These are phyloP conservation scores for Sporothrix pallida DNA, from an alignment of 2,329 filamentous ascomycete genomes.

Conservation along the genomic window DNA sequence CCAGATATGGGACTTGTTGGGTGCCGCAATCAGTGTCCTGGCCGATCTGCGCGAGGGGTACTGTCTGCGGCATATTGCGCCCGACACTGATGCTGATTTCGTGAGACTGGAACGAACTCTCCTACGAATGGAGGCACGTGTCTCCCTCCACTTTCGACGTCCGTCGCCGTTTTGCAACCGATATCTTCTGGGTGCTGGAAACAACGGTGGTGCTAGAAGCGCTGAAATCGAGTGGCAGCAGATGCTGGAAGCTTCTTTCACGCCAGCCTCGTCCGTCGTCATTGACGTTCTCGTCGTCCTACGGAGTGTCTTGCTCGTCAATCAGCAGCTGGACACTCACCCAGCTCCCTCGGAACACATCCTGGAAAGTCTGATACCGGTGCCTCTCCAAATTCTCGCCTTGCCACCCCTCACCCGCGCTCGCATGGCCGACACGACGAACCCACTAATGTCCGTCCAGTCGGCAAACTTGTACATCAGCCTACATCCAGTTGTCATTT, in stretches of 20 bases:
- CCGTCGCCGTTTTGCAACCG: slow-evolving; percentile 6
- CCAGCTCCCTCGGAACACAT: not conserved
- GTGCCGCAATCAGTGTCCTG: not conserved
- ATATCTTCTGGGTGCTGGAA: not conserved
- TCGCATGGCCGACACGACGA: not conserved
- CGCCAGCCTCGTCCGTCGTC: slow-evolving; percentile 3
- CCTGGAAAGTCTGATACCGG: not conserved
- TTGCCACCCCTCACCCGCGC: not conserved
- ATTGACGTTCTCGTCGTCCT: slow-evolving; percentile 2
- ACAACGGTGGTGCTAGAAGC: not conserved
- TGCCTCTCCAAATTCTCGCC: not conserved
- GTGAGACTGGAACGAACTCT: not conserved
- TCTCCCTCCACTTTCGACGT: not conserved
- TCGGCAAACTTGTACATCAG: not conserved
- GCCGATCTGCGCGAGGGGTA: not conserved
- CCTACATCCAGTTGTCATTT: not conserved
- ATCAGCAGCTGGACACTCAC: not conserved
- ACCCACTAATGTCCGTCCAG: not conserved
- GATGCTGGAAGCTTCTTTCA: not conserved
- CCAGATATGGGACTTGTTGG: slow-evolving; percentile 10
- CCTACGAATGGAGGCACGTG: not conserved
- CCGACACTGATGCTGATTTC: not conserved
- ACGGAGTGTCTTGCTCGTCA: not conserved
- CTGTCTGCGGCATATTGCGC: not conserved
- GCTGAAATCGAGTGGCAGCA: not conserved